These are phyloP conservation scores for Setomelanomma holmii DNA, from an alignment of 2,329 filamentous ascomycete species.

Conservation along the genomic window DNA sequence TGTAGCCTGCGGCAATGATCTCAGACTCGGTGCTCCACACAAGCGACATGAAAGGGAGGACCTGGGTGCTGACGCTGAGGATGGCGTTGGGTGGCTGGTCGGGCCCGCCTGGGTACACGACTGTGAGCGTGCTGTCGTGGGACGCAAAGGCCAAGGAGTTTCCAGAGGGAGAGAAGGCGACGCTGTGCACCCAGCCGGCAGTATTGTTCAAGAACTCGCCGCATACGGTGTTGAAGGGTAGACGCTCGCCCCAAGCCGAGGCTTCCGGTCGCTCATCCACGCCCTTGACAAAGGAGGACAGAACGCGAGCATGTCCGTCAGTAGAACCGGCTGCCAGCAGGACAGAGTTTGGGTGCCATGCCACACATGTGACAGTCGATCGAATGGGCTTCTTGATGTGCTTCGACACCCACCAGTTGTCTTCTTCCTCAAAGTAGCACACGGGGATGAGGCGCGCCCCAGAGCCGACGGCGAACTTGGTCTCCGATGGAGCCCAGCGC, in stretches of 20 bases:
- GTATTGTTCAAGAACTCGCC: conserved; percentile 96
- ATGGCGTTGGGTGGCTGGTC: conserved; percentile 92
- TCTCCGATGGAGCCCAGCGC: conserved; percentile 95
- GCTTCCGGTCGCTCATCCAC: conserved; percentile 86
- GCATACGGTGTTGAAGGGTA: conserved; percentile 98
- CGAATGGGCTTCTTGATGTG: conserved; percentile 99
- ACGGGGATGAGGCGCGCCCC: conserved; percentile 94
- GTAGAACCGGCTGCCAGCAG: conserved; percentile 95
- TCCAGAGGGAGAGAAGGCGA: conserved; percentile 90
- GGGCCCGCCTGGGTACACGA: conserved; percentile 91
- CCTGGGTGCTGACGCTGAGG: conserved; percentile 85
- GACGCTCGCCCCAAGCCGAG: conserved; percentile 88
- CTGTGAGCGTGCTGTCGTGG: conserved; percentile 95
- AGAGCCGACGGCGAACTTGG: conserved; percentile 96
- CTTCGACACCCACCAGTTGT: conserved; percentile 99
- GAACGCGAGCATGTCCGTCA: conserved; percentile 92
- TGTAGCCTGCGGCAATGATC: conserved; percentile 93
- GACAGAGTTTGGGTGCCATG: conserved; percentile 98
- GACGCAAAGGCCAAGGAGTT: conserved; percentile 92
- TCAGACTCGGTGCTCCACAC: conserved; percentile 92
- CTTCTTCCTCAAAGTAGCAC: conserved; percentile 99
- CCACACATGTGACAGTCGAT: conserved; percentile 92
- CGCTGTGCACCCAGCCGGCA: conserved; percentile 94
- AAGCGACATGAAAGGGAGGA: conserved; percentile 89
- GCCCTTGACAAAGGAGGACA: conserved; percentile 96